Percentiles rank a stretch among this genome's conserved stretches.
phyloP scores from a whole-genome alignment of 2,329 filamentous ascomycete genomes.

The Penicillium sp. region DNA sequence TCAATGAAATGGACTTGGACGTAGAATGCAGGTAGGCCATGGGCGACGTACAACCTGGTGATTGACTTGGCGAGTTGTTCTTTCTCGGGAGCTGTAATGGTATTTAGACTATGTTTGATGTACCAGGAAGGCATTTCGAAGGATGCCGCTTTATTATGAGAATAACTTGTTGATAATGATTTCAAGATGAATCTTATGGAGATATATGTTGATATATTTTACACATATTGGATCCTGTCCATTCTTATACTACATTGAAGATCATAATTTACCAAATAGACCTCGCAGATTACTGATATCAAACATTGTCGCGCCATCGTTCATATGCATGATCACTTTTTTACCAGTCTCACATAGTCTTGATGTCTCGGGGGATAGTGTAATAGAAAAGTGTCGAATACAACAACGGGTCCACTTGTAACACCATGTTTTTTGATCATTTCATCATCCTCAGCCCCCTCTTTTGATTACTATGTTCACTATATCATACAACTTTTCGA shows the following conservation, averaged over 20 bases:
- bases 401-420: no score
- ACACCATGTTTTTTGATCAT: background rate
- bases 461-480: background rate
- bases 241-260: background rate
- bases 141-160: background rate
- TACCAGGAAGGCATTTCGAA: background rate
- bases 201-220: background rate
- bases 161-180: no score
- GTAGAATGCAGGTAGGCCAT: background rate
- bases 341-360: background rate
- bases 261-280: background rate
- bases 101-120: slow-evolving; percentile 2
- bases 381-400: background rate
- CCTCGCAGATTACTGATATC: background rate
- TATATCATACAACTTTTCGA: background rate
- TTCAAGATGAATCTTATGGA: background rate
- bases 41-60: background rate
- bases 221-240: background rate
- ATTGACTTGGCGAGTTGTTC: slow-evolving; percentile 8
- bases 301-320: background rate
- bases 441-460: background rate
- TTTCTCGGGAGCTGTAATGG: slow-evolving; percentile 1
- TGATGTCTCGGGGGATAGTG: background rate
- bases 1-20: background rate
- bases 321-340: background rate